Evolutionary conservation across 352 stramenopile species (phyloP).

Genomic region (Phytophthora pluvialis): DNA sequence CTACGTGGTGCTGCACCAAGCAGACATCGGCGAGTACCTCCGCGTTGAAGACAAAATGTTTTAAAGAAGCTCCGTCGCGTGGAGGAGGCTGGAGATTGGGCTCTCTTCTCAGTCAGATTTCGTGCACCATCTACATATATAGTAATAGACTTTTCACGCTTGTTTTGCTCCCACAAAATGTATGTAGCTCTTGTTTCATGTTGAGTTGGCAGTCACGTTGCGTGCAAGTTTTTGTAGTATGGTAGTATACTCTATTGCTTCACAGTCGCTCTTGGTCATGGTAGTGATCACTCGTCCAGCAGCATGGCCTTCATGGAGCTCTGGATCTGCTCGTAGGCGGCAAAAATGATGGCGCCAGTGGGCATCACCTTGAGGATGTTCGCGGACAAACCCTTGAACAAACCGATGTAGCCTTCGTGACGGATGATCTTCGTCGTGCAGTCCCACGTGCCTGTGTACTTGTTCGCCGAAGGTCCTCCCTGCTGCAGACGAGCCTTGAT

Average conservation of each 20-base stretch:
- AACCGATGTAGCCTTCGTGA: conserved; percentile 91
- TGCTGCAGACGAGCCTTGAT: conserved; percentile 97
- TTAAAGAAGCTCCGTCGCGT: conserved; percentile 55
- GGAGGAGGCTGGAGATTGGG: conserved; percentile 5
- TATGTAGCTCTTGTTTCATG: conserved; percentile 11
- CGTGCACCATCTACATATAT: conserved; percentile 49
- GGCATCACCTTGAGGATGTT: conserved; percentile 97
- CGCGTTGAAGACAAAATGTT: conserved; percentile 98
- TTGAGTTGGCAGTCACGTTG: conserved; percentile 14
- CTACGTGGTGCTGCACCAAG: conserved; percentile 99
- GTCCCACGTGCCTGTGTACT: conserved; percentile 92
- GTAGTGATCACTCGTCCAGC: conserved; percentile 44
- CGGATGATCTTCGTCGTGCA: conserved; percentile 91
- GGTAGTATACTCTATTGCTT: conserved; percentile 36
- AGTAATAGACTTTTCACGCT: conserved; percentile 57
- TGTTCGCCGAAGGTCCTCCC: conserved; percentile 67
- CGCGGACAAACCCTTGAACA: conserved; percentile 96
- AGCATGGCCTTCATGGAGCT: conserved; percentile 54
- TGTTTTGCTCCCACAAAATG: conserved; percentile 30
- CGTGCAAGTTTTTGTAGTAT: conserved; percentile 24
- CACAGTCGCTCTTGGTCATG: conserved; percentile 7
- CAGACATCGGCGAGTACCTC: conserved; percentile 99
- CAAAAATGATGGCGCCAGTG: conserved; percentile 95
- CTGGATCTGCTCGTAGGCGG: conserved; percentile 86
- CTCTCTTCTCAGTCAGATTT: conserved; percentile 20